Conservation (phyloP, 345 rosid genomes). For the Conringia planisiliqua region DNA sequence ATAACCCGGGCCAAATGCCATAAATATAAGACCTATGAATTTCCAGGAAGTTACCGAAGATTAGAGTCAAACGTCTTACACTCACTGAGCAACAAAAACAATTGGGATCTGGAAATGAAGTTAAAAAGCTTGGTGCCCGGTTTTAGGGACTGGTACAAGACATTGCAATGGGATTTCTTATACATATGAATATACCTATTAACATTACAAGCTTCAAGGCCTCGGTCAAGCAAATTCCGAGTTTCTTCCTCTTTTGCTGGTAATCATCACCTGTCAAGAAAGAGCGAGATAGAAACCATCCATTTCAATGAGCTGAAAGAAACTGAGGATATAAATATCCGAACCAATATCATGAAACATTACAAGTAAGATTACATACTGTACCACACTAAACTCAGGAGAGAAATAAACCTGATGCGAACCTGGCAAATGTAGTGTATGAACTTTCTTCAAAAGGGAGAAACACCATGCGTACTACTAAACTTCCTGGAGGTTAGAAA, state of each 20-base stretch:
- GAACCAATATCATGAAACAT: background rate
- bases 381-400: slow-evolving; percentile 31
- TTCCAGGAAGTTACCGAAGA: background rate
- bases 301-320: background rate
- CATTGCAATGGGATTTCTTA: background rate
- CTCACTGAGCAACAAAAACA: background rate
- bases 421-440: slow-evolving; percentile 92
- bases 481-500: slow-evolving; percentile 58
- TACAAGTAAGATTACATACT: background rate
- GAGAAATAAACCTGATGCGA: slow-evolving; percentile 88
- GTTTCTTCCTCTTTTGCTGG: slow-evolving; percentile 49
- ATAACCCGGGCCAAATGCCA: slow-evolving; percentile 97
- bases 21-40: slow-evolving; percentile 61
- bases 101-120: background rate
- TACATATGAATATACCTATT: slow-evolving; percentile 47
- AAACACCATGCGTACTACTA: slow-evolving; percentile 91
- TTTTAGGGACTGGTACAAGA: background rate
- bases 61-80: background rate
- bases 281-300: background rate
- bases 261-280: slow-evolving; percentile 43
- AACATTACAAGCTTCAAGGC: slow-evolving; percentile 84
- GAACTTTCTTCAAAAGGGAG: slow-evolving; percentile 98
- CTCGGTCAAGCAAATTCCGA: slow-evolving; percentile 61
- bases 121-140: background rate
- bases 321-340: background rate